These are phyloP conservation scores for Annulohypoxylon stygium DNA, from an alignment of 495 filamentous ascomycete species.

Conservation along the genomic window DNA sequence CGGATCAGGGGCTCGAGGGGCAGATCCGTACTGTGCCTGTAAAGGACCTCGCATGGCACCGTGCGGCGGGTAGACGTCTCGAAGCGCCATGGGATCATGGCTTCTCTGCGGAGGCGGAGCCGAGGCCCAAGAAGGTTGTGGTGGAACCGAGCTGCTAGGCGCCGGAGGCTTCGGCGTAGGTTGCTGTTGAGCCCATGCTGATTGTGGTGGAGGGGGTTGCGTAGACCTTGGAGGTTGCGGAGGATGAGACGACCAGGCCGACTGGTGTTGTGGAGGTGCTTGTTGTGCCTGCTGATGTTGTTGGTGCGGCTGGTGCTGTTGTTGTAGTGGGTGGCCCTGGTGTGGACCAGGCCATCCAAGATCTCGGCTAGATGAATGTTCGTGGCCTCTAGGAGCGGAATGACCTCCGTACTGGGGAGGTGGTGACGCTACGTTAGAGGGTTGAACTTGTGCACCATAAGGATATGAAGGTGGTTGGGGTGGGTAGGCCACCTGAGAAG, in stretches of 20 bases:
- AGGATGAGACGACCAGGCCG: conserved; percentile 53
- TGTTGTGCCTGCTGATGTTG: conserved; percentile 42
- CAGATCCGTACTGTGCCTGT: conserved; percentile 50
- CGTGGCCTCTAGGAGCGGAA: conserved; percentile 47
- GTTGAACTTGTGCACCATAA: conserved; percentile 50
- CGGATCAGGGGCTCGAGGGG: conserved; percentile 52
- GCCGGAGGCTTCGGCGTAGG: conserved; percentile 55
- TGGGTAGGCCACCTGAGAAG: conserved; percentile 50
- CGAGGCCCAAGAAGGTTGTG: conserved; percentile 56
- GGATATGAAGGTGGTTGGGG: conserved; percentile 50
- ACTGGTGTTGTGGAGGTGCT: conserved; percentile 47
- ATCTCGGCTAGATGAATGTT: conserved; percentile 48
- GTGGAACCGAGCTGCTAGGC: conserved; percentile 54
- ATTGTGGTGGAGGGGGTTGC: conserved; percentile 54
- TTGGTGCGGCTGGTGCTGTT: conserved; percentile 52
- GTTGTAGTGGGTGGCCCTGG: conserved; percentile 44
- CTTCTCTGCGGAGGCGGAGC: conserved; percentile 53
- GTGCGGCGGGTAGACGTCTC: conserved; percentile 51
- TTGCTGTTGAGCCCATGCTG: conserved; percentile 62
- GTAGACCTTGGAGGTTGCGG: conserved; percentile 55
- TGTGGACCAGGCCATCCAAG: conserved; percentile 48
- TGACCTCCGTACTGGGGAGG: conserved; percentile 54
- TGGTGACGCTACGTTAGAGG: conserved; percentile 53
- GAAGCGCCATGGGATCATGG: conserved; percentile 52
- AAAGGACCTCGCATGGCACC: conserved; percentile 48